These are phyloP conservation scores for Phytophthora aleatoria DNA, from an alignment of 352 stramenopile genomes.

Conservation along the genomic window DNA sequence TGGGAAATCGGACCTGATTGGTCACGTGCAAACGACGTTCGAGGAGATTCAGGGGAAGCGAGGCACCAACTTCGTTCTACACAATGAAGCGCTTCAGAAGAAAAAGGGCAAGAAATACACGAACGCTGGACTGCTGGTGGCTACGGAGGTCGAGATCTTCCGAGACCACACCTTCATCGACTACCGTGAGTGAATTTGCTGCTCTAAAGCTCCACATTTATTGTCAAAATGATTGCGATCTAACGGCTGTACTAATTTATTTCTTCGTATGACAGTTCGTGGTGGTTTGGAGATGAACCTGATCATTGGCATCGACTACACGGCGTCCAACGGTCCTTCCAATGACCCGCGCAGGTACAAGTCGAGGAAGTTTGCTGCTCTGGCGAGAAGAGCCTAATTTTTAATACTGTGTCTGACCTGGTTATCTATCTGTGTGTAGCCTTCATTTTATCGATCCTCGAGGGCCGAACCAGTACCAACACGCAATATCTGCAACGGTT, in stretches of 20 bases:
- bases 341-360: slow-evolving; percentile 49
- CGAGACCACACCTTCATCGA: slow-evolving; percentile 61
- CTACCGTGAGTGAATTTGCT: slow-evolving; percentile 44
- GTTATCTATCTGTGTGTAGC: slow-evolving; percentile 26
- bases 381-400: background rate
- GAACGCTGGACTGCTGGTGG: slow-evolving; percentile 56
- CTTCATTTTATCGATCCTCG: slow-evolving; percentile 72
- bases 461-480: slow-evolving; percentile 80
- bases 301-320: slow-evolving; percentile 80
- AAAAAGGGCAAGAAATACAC: slow-evolving; percentile 81
- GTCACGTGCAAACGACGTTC: slow-evolving; percentile 59
- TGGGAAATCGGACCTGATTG: slow-evolving; percentile 75
- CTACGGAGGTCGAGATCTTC: slow-evolving; percentile 46
- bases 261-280: slow-evolving; percentile 37
- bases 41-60: slow-evolving; percentile 61
- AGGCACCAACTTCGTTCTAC: slow-evolving; percentile 56
- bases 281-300: slow-evolving; percentile 90
- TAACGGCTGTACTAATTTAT: slow-evolving; percentile 10
- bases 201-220: background rate
- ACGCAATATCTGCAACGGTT: slow-evolving; percentile 65
- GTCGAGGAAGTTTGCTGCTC: background rate
- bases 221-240: background rate
- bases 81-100: slow-evolving; percentile 58
- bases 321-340: slow-evolving; percentile 63
- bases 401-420: background rate